Evolutionary conservation across 192 early-diverging fungal species (phyloP), one percentile per base, ranked within the genome.

Genomic region (Backusella morwellensis): DNA sequence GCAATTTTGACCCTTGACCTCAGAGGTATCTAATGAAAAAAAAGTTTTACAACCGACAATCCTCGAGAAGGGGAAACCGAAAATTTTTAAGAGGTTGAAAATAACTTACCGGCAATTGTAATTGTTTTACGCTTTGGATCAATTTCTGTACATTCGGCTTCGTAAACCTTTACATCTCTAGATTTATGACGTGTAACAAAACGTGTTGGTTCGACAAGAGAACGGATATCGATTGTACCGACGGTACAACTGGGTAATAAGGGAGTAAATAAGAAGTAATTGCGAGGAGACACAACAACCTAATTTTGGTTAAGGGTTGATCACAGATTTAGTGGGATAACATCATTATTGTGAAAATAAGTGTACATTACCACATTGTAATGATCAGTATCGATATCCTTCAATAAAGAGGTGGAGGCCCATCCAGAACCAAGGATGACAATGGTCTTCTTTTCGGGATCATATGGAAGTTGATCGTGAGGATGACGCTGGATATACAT

Each of bases 61-160:
- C 9, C 1, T 12, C 9, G 9, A 40, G 1, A 40, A 40, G 15
- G 32, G 32, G 32, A 32, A 5, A 14, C 15, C 42, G 38, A 11
- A 38, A 9, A 0, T 40, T 40, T 40, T 40, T 40, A 40, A 40
- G 38, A 40, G 6, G 38, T 40, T 40, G 38, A 21, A 29, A 32
- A 32, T 32, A 9, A 80, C 76, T 72, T 80, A 86, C 92, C 93
- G 82, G 88, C 85, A 73, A 98, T 87, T 35, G 87, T 90, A 70
- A 98, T 86, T 29, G 85, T 85, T 86, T 96, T 95, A 44, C 85
- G 87, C 35, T 88, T 88, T 6, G 90, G 91, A 72, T 98, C 94
- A 73, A 98, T 95, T 21, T 93, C 88, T 6, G 88, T 95, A 88
- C 95, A 96, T 78, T 92, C 93, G 72, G 92, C 95, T 83, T 98